Percentiles rank a stretch among this genome's conserved stretches.
phyloP scores from a whole-genome alignment of 345 rosid genomes.

The Gossypium herbaceum region DNA sequence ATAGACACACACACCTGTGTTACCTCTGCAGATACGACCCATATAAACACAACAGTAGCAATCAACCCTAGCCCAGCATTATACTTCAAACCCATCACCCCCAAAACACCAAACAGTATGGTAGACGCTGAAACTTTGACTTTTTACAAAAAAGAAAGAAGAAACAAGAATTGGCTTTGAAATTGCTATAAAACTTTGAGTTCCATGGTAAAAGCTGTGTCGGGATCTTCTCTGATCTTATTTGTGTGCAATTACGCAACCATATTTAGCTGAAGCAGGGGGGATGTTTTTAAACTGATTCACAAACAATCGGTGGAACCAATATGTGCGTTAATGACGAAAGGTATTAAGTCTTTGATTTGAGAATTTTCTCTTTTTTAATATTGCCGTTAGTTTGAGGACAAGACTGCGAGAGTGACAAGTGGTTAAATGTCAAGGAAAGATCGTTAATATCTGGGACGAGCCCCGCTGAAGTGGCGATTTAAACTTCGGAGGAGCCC shows the following conservation, averaged over 20 bases:
- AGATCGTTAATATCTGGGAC: neutral
- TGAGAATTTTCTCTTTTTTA: neutral
- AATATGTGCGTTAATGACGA: neutral
- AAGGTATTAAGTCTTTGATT: neutral
- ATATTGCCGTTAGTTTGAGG: neutral
- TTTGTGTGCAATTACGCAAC: neutral
- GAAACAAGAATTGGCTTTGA: neutral
- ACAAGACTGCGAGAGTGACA: constrained; percentile 7
- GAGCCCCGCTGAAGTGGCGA: neutral
- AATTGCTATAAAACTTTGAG: constrained; percentile 8
- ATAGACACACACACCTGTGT: constrained; percentile 33
- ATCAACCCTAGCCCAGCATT: constrained; percentile 51
- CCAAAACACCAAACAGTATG: neutral
- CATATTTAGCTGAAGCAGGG: neutral
- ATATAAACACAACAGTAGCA: constrained; percentile 44
- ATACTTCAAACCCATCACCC: constrained; percentile 50
- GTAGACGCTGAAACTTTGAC: neutral
- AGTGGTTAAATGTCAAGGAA: constrained; percentile 9
- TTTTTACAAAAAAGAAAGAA: neutral
- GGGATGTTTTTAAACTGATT: constrained; percentile 5
- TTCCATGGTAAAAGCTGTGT: neutral
- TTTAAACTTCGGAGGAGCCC: neutral
- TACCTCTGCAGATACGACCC: constrained; percentile 53
- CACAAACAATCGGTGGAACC: neutral
- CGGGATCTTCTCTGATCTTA: neutral